Percentiles rank a stretch among this genome's conserved stretches.
phyloP scores from a whole-genome alignment of 371 early-diverging fungal genomes.

The Lichtheimia ramosa region DNA sequence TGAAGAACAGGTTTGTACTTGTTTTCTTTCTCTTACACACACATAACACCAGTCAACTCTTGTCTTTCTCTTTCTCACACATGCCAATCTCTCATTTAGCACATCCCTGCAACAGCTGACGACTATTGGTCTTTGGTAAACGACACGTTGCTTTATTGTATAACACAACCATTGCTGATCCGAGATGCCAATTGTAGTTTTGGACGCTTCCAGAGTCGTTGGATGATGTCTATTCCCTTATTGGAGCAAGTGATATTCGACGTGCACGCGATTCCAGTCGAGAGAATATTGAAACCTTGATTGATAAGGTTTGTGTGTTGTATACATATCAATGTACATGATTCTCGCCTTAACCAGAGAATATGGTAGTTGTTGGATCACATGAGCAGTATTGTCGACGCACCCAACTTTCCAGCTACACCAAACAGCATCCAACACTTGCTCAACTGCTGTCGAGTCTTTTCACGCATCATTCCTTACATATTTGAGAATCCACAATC shows the following conservation, averaged over 20 bases:
- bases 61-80: neutral
- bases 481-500: conserved; percentile 70
- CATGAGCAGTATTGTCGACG: conserved; percentile 50
- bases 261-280: conserved; percentile 70
- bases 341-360: neutral
- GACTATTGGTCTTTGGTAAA: conserved; percentile 66
- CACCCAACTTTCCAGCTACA: conserved; percentile 53
- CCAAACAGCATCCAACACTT: conserved; percentile 57
- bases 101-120: conserved; percentile 64
- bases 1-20: conserved; percentile 69
- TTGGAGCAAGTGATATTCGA: conserved; percentile 82
- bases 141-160: neutral
- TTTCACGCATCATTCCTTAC: conserved; percentile 83
- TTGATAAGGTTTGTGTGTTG: conserved; percentile 53
- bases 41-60: neutral
- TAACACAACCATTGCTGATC: neutral
- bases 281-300: conserved; percentile 73
- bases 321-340: neutral
- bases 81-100: conserved; percentile 32
- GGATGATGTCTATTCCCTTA: conserved; percentile 86
- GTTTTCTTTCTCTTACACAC: neutral
- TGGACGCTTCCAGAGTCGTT: conserved; percentile 79
- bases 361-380: conserved; percentile 51
- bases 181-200: conserved; percentile 43
- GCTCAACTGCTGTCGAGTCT: conserved; percentile 79